Base-by-base conservation (phyloP, 495 filamentous ascomycete genomes). In the Penicillium desertorum region DNA sequence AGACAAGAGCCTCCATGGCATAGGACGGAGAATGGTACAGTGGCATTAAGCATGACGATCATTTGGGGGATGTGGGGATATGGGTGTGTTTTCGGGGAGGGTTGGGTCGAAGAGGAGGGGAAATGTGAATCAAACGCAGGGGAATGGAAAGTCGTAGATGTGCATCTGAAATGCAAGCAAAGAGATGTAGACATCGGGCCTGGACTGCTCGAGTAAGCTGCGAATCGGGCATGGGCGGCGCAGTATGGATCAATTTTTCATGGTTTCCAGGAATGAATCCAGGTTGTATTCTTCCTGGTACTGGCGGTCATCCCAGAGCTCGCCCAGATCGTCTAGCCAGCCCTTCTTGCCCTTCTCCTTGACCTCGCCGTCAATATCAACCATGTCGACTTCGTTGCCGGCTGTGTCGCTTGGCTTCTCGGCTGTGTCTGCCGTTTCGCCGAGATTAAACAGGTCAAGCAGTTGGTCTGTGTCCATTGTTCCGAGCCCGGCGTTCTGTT, bases 391-490 rank as follows among this genome's bases (percentile, higher is more conserved):
- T 71, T 96, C 92, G 44, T 86, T 83, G 45, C 80, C 81, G 32
- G 67, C 60, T 8, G 71, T 66, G 9, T 75, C 73, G 29, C 79
- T 77, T 30, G 85, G 83, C 52, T 86, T 81, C 67, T 88, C 86
- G 43, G 87, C 83, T 37, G 86, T 79, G 17, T 76, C 85, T 9
- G 86, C 89, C 4, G 86, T 84, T 62, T 95, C 90, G 59, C 90
- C 90, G 9, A 98, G 79, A 68, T 87, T 98, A 78, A 98, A 98
- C 47, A 98, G 84, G 67, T 98, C 94, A 1, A 98, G 84, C 59
- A 98, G 92, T 72, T 98, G 91, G 65, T 96, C 94, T 50, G 94
- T 98, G 74, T 97, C 91, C 94, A 98, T 98, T 2, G 91, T 90
- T 65, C 87, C 87, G 8, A 98, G 78, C 16, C 93, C 94, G 9